These are phyloP conservation scores for Daldinia decipiens DNA, from an alignment of 495 filamentous ascomycete genomes.

Conservation along the genomic window DNA sequence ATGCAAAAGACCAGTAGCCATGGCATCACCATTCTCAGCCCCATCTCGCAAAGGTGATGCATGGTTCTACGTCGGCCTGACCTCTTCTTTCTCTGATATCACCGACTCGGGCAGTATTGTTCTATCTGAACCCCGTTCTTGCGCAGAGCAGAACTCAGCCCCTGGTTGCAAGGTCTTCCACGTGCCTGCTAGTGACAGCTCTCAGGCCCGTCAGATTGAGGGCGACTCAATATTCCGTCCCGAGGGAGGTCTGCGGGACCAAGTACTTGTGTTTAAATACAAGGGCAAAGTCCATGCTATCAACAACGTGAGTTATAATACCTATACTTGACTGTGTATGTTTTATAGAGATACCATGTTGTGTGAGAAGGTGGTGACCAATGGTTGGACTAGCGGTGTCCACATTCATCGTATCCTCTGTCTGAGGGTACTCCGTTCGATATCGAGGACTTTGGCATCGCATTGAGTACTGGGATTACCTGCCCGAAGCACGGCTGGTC, in stretches of 20 bases:
- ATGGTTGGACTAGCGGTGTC: conserved; percentile 62
- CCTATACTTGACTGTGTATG: background rate
- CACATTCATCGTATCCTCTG: conserved; percentile 67
- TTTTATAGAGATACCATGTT: background rate
- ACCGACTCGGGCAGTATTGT: conserved; percentile 50
- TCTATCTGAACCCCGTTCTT: conserved; percentile 46
- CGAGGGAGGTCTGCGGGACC: conserved; percentile 59
- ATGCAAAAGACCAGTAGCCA: conserved; percentile 12
- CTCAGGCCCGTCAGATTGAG: conserved; percentile 55
- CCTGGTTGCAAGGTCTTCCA: conserved; percentile 66
- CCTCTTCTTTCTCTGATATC: conserved; percentile 63
- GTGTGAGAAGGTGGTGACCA: conserved; percentile 28
- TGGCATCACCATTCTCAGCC: conserved; percentile 45
- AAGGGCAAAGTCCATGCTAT: conserved; percentile 67
- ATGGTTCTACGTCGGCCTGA: conserved; percentile 60
- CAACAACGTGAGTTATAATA: conserved; percentile 63
- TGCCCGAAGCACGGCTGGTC: conserved; percentile 72
- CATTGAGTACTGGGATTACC: conserved; percentile 61
- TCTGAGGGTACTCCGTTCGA: conserved; percentile 67
- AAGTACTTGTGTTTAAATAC: conserved; percentile 68
- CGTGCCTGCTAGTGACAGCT: conserved; percentile 56
- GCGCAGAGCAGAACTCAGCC: conserved; percentile 39
- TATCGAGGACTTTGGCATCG: conserved; percentile 70
- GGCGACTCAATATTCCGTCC: conserved; percentile 43
- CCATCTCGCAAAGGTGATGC: conserved; percentile 46